Conservation (phyloP, 2,329 filamentous ascomycete species). For the Rugonectria rugulosa region DNA sequence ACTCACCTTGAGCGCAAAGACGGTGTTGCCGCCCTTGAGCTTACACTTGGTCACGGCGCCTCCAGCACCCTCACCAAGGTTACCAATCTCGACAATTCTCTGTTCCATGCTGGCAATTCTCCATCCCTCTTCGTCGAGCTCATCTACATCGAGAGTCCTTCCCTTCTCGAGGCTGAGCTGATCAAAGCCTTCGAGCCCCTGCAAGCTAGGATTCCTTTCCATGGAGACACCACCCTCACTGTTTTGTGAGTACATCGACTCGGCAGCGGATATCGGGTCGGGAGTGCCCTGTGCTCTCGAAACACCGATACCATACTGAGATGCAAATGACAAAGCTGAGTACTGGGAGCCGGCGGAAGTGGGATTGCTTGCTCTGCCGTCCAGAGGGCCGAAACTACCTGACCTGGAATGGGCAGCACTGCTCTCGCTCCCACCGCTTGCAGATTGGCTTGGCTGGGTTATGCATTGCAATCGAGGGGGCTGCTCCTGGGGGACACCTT, state of each 20-base stretch:
- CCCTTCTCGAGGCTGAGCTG: constrained; percentile 84
- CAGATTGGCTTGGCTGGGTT: constrained; percentile 68
- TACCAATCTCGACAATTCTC: constrained; percentile 86
- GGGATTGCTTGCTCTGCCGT: constrained; percentile 80
- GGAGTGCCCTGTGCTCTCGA: constrained; percentile 72
- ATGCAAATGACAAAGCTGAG: constrained; percentile 82
- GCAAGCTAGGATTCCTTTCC: constrained; percentile 84
- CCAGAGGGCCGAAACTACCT: constrained; percentile 81
- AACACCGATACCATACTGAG: constrained; percentile 72
- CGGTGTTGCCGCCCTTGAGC: constrained; percentile 88
- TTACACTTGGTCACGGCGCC: constrained; percentile 93
- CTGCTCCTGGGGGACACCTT: constrained; percentile 74
- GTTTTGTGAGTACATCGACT: constrained; percentile 82
- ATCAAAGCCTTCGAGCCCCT: constrained; percentile 79
- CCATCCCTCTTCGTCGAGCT: constrained; percentile 95
- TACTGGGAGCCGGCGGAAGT: constrained; percentile 89
- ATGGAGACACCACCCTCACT: constrained; percentile 78
- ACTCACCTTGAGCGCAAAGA: constrained; percentile 92
- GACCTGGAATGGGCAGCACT: constrained; percentile 82
- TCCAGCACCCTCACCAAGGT: constrained; percentile 91
- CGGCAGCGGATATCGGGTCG: constrained; percentile 88
- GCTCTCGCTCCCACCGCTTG: constrained; percentile 80
- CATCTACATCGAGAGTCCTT: constrained; percentile 86
- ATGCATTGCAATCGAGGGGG: constrained; percentile 58
- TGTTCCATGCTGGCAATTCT: constrained; percentile 89